These are phyloP conservation scores for Tolypocladium paradoxum DNA, from an alignment of 2,329 filamentous ascomycete species.

Conservation along the genomic window DNA sequence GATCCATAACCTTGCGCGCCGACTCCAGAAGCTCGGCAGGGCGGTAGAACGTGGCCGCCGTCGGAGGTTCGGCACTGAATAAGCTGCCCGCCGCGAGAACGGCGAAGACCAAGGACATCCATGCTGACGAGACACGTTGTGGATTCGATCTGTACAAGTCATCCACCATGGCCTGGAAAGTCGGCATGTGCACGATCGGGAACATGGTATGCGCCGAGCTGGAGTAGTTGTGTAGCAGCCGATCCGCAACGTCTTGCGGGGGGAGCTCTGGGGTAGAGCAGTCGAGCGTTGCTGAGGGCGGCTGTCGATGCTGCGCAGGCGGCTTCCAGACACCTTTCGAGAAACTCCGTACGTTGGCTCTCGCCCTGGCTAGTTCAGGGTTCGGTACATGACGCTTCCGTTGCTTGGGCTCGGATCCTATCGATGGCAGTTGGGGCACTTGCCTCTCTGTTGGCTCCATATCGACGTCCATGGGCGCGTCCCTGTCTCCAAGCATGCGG, in stretches of 20 bases:
- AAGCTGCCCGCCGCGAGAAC: conserved; percentile 75
- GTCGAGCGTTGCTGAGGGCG: conserved; percentile 36
- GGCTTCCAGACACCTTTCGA: conserved; percentile 72
- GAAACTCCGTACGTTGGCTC: conserved; percentile 60
- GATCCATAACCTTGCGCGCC: conserved; percentile 59
- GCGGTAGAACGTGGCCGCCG: conserved; percentile 39
- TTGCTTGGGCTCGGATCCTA: conserved; percentile 55
- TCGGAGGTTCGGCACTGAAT: conserved; percentile 47
- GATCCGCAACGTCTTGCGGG: conserved; percentile 56
- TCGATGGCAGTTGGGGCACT: conserved; percentile 48
- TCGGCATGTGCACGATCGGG: conserved; percentile 82
- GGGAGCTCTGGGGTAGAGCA: conserved; percentile 56
- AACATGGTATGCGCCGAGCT: conserved; percentile 67
- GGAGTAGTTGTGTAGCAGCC: conserved; percentile 66
- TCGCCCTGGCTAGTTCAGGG: conserved; percentile 60
- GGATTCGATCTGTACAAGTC: conserved; percentile 61
- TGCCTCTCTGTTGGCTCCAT: conserved; percentile 36
- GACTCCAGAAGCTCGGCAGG: conserved; percentile 59
- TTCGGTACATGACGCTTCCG: conserved; percentile 49
- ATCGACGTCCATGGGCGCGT: conserved; percentile 39
- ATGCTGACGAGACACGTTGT: conserved; percentile 49
- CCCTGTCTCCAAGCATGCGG: conserved; percentile 46
- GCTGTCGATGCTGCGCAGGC: conserved; percentile 55
- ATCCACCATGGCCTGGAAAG: conserved; percentile 66
- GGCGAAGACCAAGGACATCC: conserved; percentile 71